Evolutionary conservation across 2,329 filamentous ascomycete species (phyloP).

Genomic region (Epichloe coenophiala): DNA sequence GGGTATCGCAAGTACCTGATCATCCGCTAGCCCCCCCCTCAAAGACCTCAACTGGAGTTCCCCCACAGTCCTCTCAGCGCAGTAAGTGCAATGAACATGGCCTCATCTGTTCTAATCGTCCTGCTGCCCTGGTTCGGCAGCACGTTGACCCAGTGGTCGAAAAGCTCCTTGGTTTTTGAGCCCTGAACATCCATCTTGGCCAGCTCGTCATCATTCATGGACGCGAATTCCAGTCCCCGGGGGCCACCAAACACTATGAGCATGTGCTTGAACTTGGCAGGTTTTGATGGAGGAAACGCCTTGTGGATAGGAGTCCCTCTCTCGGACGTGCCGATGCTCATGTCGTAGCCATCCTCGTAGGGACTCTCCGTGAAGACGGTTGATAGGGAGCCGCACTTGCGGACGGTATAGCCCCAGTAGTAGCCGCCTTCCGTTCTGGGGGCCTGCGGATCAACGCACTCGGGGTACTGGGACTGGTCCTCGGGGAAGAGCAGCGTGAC

Average conservation of each 20-base stretch:
- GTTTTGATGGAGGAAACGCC: constrained; percentile 30
- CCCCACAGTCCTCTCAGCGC: constrained; percentile 49
- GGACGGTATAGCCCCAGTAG: constrained; percentile 73
- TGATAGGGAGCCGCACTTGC: constrained; percentile 52
- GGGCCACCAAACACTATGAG: constrained; percentile 72
- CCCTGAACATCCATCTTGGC: constrained; percentile 49
- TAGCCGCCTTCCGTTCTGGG: constrained; percentile 67
- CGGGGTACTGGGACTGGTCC: constrained; percentile 29
- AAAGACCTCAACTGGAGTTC: constrained; percentile 17
- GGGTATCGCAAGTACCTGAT: constrained; percentile 4
- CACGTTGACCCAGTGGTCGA: constrained; percentile 76
- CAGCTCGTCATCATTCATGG: constrained; percentile 44
- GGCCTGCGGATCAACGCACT: constrained; percentile 51
- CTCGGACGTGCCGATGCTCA: constrained; percentile 75
- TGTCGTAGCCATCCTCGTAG: constrained; percentile 66
- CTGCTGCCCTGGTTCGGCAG: constrained; percentile 69
- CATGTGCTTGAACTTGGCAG: constrained; percentile 50
- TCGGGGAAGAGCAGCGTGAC: constrained; percentile 53
- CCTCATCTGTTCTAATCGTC: constrained; percentile 74
- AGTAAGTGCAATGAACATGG: constrained; percentile 63
- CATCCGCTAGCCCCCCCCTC: neutral
- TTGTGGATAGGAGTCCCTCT: constrained; percentile 45
- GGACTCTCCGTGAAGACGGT: constrained; percentile 64
- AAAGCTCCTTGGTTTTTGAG: constrained; percentile 53
- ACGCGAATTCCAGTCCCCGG: constrained; percentile 63